Evolutionary conservation across 169 alveolate species (phyloP).

Genomic region (Theileria orientalis): DNA sequence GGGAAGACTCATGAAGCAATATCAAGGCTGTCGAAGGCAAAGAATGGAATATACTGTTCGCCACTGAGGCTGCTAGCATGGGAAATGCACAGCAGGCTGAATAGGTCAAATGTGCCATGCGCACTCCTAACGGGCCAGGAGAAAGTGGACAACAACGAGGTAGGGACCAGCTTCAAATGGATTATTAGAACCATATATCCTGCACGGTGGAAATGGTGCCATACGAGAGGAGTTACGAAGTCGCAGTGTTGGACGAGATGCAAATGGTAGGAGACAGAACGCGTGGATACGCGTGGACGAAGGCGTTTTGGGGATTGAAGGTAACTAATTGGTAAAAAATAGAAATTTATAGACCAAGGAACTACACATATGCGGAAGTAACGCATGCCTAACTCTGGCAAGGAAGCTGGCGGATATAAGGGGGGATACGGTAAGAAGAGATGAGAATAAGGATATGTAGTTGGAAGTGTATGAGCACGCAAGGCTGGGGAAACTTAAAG

Average conservation of each 20-base stretch:
- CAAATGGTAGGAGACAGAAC: constrained; percentile 84
- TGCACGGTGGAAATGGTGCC: constrained; percentile 90
- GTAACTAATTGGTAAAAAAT: constrained; percentile 24
- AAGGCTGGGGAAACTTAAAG: constrained; percentile 52
- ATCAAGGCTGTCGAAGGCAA: constrained; percentile 73
- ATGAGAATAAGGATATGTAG: constrained; percentile 1
- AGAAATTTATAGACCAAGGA: constrained; percentile 63
- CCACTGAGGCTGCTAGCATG: constrained; percentile 91
- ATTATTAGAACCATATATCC: constrained; percentile 78
- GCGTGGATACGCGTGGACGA: constrained; percentile 91
- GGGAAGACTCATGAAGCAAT: constrained; percentile 90
- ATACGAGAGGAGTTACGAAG: constrained; percentile 72
- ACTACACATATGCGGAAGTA: constrained; percentile 72
- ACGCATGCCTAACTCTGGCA: constrained; percentile 19
- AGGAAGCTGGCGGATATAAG: constrained; percentile 24
- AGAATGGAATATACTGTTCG: constrained; percentile 86
- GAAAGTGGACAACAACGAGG: constrained; percentile 38
- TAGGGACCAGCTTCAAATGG: constrained; percentile 19
- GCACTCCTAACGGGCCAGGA: constrained; percentile 89
- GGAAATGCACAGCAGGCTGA: constrained; percentile 83
- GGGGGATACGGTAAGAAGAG: constrained; percentile 45
- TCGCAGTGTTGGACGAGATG: constrained; percentile 91
- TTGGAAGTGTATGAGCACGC: constrained; percentile 59
- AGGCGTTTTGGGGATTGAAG: constrained; percentile 83
- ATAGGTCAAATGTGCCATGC: constrained; percentile 69